Conservation (phyloP, 352 stramenopile species). For the Pythium folliculosum region DNA sequence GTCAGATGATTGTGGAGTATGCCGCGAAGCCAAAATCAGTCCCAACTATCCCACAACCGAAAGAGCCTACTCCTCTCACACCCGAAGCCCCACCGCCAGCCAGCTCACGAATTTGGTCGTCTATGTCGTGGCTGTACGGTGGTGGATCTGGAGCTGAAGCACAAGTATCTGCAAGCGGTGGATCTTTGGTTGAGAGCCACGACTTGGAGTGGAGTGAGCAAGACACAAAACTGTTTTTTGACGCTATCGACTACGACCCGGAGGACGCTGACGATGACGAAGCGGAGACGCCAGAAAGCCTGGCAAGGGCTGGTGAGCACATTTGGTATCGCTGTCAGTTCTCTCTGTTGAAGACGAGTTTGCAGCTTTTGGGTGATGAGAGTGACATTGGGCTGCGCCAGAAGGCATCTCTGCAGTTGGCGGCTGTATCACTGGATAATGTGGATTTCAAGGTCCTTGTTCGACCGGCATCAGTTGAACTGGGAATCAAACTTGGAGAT, state of each 20-base stretch:
- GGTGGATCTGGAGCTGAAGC: slow-evolving; percentile 2
- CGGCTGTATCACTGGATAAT: slow-evolving; percentile 46
- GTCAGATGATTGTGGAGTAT: slow-evolving; percentile 48
- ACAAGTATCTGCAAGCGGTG: background rate
- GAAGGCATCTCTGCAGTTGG: background rate
- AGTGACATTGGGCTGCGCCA: background rate
- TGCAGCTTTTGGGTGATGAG: slow-evolving; percentile 50
- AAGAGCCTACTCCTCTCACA: background rate
- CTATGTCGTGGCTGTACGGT: slow-evolving; percentile 67
- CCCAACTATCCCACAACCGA: background rate
- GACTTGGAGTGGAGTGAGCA: slow-evolving; percentile 85
- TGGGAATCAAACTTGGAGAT: slow-evolving; percentile 69
- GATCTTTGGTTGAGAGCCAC: slow-evolving; percentile 15
- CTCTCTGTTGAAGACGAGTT: slow-evolving; percentile 49
- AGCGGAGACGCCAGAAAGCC: background rate
- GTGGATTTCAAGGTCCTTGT: slow-evolving; percentile 77
- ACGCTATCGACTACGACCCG: slow-evolving; percentile 82
- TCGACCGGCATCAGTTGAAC: slow-evolving; percentile 59
- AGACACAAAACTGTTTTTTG: slow-evolving; percentile 78
- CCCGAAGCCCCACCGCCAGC: background rate
- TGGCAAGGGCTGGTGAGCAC: slow-evolving; percentile 49
- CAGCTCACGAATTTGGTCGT: slow-evolving; percentile 67
- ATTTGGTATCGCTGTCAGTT: slow-evolving; percentile 85
- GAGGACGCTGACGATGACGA: slow-evolving; percentile 28
- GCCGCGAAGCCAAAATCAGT: slow-evolving; percentile 31